Conservation (phyloP, 1,284 basidiomycete species). For the Puccinia horiana region DNA sequence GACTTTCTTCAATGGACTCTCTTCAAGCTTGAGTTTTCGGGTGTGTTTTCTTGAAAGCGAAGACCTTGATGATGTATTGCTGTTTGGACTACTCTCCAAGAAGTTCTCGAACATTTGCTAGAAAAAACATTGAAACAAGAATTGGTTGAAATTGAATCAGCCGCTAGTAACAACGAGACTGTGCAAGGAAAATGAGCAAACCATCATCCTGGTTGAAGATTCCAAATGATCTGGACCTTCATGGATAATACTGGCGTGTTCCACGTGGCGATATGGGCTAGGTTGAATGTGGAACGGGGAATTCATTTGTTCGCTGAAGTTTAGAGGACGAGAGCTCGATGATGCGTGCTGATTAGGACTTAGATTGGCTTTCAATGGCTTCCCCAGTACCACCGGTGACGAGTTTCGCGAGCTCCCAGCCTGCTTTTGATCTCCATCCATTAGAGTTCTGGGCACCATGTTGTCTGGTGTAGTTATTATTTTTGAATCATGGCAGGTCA, state of each 20-base stretch:
- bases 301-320: not conserved
- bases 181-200: conserved; percentile 5
- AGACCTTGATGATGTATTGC: not conserved
- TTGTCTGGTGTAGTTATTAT: not conserved
- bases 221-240: conserved; percentile 28
- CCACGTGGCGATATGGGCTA: conserved; percentile 29
- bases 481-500: not conserved
- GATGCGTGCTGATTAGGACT: not conserved
- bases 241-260: not conserved
- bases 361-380: not conserved
- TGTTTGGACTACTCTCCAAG: conserved; percentile 19
- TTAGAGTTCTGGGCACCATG: not conserved
- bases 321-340: not conserved
- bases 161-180: not conserved
- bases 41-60: conserved; percentile 9
- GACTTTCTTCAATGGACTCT: conserved; percentile 12
- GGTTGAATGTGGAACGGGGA: conserved; percentile 10
- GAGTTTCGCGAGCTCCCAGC: not conserved
- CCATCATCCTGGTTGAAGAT: conserved; percentile 22
- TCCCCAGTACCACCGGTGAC: not conserved
- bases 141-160: not conserved
- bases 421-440: not conserved
- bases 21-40: conserved; percentile 3
- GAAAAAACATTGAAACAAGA: no score
- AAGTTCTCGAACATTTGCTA: conserved; percentile 29